phyloP scores from a whole-genome alignment of 2,329 filamentous ascomycete species.

The Parasarocladium wereldwijsianum region DNA sequence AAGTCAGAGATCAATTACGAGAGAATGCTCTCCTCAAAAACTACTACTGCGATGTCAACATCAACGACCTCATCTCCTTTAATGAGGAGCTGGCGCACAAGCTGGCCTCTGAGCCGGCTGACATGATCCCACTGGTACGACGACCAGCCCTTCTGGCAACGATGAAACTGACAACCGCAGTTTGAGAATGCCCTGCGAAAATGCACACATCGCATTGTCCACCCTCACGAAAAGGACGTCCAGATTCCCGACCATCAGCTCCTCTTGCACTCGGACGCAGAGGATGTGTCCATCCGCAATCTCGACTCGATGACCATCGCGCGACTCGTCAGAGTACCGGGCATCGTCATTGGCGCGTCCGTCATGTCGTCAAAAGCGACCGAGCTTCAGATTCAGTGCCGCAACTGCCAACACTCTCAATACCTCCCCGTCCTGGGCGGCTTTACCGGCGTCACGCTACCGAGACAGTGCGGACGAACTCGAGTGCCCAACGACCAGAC shows the following conservation, averaged over 20 bases:
- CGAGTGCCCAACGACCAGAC: slow-evolving; percentile 50
- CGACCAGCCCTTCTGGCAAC: not conserved
- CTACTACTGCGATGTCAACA: slow-evolving; percentile 92
- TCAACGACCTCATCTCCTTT: slow-evolving; percentile 89
- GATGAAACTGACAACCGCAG: slow-evolving; percentile 27
- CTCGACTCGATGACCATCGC: slow-evolving; percentile 87
- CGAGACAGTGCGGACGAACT: slow-evolving; percentile 56
- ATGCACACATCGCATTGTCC: slow-evolving; percentile 88
- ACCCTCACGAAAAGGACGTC: slow-evolving; percentile 54
- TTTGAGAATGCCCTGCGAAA: slow-evolving; percentile 83
- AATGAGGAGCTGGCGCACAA: slow-evolving; percentile 89
- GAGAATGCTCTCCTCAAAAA: slow-evolving; percentile 91
- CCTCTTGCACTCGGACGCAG: slow-evolving; percentile 81
- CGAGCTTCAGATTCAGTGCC: slow-evolving; percentile 71
- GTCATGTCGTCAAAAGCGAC: slow-evolving; percentile 95
- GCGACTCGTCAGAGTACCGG: slow-evolving; percentile 87
- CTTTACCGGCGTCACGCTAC: slow-evolving; percentile 76
- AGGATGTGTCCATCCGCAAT: slow-evolving; percentile 85
- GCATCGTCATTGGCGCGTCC: slow-evolving; percentile 93
- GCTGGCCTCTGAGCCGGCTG: slow-evolving; percentile 75
- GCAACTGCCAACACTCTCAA: slow-evolving; percentile 63
- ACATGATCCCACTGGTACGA: slow-evolving; percentile 77
- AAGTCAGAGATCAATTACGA: slow-evolving; percentile 70
- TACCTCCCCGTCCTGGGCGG: slow-evolving; percentile 64
- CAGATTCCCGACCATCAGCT: slow-evolving; percentile 83